Conservation (phyloP, 2,329 filamentous ascomycete species). For the Colletotrichum musae region DNA sequence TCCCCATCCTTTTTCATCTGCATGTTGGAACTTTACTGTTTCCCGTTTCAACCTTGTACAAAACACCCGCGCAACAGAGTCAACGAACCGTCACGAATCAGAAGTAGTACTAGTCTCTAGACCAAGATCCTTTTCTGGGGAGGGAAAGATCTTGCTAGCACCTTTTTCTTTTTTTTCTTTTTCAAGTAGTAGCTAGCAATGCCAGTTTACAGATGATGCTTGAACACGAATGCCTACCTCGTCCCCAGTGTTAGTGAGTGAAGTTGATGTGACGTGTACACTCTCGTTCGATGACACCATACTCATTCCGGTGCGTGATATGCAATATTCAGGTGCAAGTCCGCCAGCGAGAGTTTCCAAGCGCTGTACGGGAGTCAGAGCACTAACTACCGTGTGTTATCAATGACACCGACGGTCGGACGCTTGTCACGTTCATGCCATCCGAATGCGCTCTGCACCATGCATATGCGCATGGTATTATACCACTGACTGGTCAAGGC, state of each 20-base stretch:
- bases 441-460: not conserved
- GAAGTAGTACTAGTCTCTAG: constrained; percentile 2
- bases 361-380: too few species aligned
- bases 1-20: not conserved
- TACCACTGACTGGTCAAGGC: not conserved
- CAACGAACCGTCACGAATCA: constrained; percentile 34
- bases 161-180: constrained; percentile 23
- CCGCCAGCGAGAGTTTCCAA: too few species aligned
- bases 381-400: too few species aligned
- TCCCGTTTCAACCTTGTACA: constrained; percentile 32
- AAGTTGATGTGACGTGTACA: too few species aligned
- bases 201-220: constrained; percentile 25
- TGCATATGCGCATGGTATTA: not conserved
- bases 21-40: not conserved
- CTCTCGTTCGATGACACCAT: too few species aligned
- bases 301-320: too few species aligned
- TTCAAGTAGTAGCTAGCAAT: constrained; percentile 31
- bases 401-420: not conserved
- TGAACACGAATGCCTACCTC: not conserved
- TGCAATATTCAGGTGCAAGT: too few species aligned
- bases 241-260: too few species aligned
- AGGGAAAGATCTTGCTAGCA: not conserved
- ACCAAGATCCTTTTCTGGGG: not conserved
- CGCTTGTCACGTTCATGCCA: constrained; percentile 5
- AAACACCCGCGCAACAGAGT: not conserved